Conservation (phyloP, 2,329 filamentous ascomycete genomes). For the Claviceps arundinis region DNA sequence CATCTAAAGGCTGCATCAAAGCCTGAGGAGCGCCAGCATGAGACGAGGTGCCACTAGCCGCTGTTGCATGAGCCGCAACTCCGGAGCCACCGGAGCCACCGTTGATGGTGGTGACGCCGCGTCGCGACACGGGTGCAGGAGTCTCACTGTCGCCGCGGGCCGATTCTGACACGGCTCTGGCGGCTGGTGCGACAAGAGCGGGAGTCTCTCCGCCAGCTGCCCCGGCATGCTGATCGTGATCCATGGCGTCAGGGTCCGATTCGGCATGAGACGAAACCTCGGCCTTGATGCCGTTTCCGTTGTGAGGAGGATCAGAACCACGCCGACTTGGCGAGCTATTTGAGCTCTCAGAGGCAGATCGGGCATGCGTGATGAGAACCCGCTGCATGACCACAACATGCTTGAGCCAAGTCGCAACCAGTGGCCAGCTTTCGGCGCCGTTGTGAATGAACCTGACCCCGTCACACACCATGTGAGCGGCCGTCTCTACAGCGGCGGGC, state of each 20-base stretch:
- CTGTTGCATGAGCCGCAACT: conserved; percentile 28
- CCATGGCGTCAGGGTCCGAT: conserved; percentile 42
- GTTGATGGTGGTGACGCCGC: conserved; percentile 46
- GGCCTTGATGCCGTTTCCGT: conserved; percentile 32
- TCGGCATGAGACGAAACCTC: conserved; percentile 42
- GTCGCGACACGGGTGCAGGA: conserved; percentile 32
- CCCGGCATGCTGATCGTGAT: conserved; percentile 35
- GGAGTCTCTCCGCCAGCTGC: conserved; percentile 7
- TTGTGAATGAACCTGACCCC: conserved; percentile 46
- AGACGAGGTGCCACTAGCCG: conserved; percentile 26
- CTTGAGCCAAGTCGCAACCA: conserved; percentile 46
- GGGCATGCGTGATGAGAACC: conserved; percentile 34
- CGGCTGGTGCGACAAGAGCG: conserved; percentile 16
- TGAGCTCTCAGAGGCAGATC: conserved; percentile 16
- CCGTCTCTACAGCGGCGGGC: conserved; percentile 41
- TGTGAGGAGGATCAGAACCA: conserved; percentile 15
- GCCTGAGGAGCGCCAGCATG: conserved; percentile 14
- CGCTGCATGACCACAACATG: conserved; percentile 49
- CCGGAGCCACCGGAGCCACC: conserved; percentile 40
- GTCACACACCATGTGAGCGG: conserved; percentile 42
- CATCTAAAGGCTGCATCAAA: conserved; percentile 15
- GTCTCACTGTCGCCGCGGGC: conserved; percentile 40
- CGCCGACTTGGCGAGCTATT: conserved; percentile 11
- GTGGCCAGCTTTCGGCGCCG: conserved; percentile 45
- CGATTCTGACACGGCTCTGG: conserved; percentile 25